Conservation (phyloP, 352 stramenopile genomes). For the Pythium phragmiticola region DNA sequence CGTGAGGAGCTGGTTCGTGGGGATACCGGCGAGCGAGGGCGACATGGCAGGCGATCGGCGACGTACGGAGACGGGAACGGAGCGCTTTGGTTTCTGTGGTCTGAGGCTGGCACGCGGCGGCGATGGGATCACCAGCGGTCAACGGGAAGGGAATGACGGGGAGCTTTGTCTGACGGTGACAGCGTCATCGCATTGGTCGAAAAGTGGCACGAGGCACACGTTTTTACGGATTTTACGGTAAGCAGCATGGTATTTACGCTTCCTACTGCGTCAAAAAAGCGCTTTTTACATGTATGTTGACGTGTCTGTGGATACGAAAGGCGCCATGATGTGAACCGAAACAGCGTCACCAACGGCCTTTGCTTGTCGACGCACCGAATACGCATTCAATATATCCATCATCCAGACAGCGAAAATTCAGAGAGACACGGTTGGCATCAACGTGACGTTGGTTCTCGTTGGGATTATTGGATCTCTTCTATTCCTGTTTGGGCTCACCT, state of each 20-base stretch:
- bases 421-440: neutral
- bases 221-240: constrained; percentile 16
- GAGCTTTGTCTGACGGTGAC: constrained; percentile 2
- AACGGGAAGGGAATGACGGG: neutral
- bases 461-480: neutral
- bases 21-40: constrained; percentile 62
- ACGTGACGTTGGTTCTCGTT: constrained; percentile 2
- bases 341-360: neutral
- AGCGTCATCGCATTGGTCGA: constrained; percentile 24
- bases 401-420: neutral
- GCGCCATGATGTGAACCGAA: too few species aligned
- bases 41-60: constrained; percentile 32
- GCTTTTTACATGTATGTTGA: neutral
- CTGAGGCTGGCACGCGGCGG: neutral
- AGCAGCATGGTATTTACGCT: constrained; percentile 11
- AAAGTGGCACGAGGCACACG: constrained; percentile 8
- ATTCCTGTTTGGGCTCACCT: neutral
- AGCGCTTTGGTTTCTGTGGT: constrained; percentile 26
- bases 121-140: constrained; percentile 14
- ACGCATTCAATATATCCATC: constrained; percentile 1
- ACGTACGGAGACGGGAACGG: neutral
- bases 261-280: constrained; percentile 7
- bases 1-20: constrained; percentile 83
- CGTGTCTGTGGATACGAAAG: neutral
- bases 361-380: neutral